These are phyloP conservation scores for Cystofilobasidium macerans DNA, from an alignment of 768 basidiomycete genomes.

Conservation along the genomic window DNA sequence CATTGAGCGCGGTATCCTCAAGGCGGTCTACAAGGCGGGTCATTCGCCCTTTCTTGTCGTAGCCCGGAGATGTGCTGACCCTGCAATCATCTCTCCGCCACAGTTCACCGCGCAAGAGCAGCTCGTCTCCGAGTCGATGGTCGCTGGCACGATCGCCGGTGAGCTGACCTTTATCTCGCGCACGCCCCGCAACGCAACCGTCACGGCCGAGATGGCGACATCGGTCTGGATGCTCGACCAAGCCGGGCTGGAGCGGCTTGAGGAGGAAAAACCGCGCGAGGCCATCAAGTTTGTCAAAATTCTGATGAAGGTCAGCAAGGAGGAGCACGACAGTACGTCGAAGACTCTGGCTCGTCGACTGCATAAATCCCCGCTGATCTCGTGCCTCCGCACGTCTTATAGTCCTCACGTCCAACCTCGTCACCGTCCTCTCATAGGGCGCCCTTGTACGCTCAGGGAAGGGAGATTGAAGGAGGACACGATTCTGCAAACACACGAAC, in stretches of 20 bases:
- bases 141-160: conserved; percentile 68
- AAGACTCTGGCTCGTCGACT: too few relatives aligned
- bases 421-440: conserved; percentile 7
- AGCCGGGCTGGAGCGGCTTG: conserved; percentile 51
- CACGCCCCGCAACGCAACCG: conserved; percentile 70
- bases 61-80: neutral
- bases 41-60: neutral
- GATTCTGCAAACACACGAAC: too few relatives aligned
- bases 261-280: conserved; percentile 50
- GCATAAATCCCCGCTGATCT: neutral
- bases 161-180: conserved; percentile 77
- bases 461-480: too few relatives aligned
- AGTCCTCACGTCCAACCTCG: conserved; percentile 14
- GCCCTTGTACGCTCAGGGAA: neutral
- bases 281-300: conserved; percentile 37
- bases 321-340: conserved; percentile 12
- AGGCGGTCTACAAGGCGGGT: conserved; percentile 54
- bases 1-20: conserved; percentile 72
- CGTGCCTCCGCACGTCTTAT: neutral
- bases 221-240: conserved; percentile 69
- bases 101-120: neutral
- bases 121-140: conserved; percentile 4
- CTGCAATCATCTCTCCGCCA: neutral
- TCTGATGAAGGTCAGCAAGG: conserved; percentile 31
- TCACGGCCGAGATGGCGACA: conserved; percentile 64